phyloP scores from a whole-genome alignment of 306 rosid genomes.

The Pyrus betulifolia region DNA sequence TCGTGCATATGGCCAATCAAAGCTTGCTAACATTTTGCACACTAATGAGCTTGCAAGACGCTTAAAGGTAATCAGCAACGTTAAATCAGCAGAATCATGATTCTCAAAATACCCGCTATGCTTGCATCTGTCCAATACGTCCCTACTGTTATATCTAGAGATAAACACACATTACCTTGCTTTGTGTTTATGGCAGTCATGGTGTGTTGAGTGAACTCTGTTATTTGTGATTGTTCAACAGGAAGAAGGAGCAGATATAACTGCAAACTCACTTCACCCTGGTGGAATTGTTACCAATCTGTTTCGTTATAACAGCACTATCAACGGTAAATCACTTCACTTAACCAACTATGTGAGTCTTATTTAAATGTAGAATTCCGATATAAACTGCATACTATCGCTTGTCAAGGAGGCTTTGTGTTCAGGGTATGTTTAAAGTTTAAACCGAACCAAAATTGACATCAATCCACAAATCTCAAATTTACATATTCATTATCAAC shows the following conservation, averaged over 20 bases:
- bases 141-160: too few species aligned
- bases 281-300: slow-evolving; percentile 65
- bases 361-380: too few species aligned
- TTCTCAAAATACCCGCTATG: neutral
- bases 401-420: too few species aligned
- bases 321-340: slow-evolving; percentile 34
- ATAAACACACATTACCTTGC: too few species aligned
- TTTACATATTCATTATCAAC: too few species aligned
- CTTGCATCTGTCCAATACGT: too few species aligned
- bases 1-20: slow-evolving; percentile 85
- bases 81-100: neutral
- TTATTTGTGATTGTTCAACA: slow-evolving; percentile 29
- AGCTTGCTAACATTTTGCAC: slow-evolving; percentile 82
- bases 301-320: slow-evolving; percentile 33
- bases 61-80: slow-evolving; percentile 33
- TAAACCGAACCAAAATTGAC: too few species aligned
- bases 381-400: too few species aligned
- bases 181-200: neutral
- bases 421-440: too few species aligned
- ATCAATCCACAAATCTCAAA: too few species aligned
- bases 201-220: neutral
- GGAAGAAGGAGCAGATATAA: slow-evolving; percentile 61
- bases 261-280: slow-evolving; percentile 88
- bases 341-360: neutral
- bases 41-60: slow-evolving; percentile 70